A percentile compares a stretch with the other conserved stretches of the same genome.
phyloP scores from a whole-genome alignment of 495 filamentous ascomycete species.

The Neurospora sp. region DNA sequence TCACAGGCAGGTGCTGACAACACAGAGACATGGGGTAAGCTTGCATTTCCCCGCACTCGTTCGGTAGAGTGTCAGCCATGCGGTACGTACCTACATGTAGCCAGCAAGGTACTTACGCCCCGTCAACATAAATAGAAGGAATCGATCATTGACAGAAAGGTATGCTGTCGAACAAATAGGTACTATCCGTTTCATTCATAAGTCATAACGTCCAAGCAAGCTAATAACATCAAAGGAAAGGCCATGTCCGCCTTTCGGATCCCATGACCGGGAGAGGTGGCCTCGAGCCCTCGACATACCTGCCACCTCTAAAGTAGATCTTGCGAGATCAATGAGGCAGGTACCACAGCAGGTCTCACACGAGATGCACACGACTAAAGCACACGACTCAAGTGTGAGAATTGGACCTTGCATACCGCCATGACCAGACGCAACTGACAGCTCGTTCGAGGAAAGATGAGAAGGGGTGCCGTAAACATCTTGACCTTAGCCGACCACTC shows the following conservation, averaged over 20 bases:
- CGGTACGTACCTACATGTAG: neutral
- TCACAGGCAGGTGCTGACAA: neutral
- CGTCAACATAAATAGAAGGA: neutral
- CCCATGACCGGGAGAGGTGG: neutral
- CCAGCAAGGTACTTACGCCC: neutral
- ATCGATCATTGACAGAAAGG: neutral
- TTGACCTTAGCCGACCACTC: conserved; percentile 13
- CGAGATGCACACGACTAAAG: neutral
- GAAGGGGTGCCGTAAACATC: neutral
- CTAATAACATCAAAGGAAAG: neutral
- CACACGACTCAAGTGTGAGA: neutral
- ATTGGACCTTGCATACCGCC: neutral
- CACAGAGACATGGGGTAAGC: neutral
- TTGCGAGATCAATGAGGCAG: neutral
- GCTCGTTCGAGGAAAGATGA: neutral
- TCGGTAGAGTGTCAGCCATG: neutral
- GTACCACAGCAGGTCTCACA: neutral
- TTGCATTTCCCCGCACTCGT: neutral
- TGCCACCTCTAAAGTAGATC: neutral
- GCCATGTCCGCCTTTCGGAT: neutral
- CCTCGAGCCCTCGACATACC: neutral
- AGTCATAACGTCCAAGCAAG: neutral
- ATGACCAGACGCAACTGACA: neutral
- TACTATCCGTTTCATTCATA: neutral
- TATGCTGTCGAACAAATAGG: neutral